Evolutionary conservation across 352 stramenopile species (phyloP).

Genomic region (Phytopythium montanum): DNA sequence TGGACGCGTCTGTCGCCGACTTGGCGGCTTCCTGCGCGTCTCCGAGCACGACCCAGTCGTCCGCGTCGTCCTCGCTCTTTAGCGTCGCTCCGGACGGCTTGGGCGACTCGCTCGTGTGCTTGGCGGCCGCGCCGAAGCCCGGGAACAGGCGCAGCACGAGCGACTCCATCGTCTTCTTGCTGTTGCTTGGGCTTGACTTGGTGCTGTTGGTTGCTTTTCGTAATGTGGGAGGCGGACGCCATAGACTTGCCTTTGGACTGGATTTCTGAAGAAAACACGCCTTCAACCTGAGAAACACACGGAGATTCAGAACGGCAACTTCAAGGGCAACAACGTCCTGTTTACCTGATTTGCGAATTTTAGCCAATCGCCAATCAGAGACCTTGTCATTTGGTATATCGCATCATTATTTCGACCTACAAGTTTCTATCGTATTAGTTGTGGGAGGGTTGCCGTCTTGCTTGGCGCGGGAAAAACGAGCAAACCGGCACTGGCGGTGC

Average conservation of each 20-base stretch:
- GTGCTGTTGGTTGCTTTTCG: neutral
- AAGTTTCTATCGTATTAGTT: neutral
- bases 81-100: constrained; percentile 22
- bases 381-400: neutral
- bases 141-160: constrained; percentile 33
- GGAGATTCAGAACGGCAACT: neutral
- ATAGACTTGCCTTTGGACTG: neutral
- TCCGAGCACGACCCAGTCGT: constrained; percentile 46
- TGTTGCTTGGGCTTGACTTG: neutral
- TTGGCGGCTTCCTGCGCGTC: constrained; percentile 15
- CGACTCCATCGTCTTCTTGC: constrained; percentile 27
- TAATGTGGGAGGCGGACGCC: neutral
- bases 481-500: neutral
- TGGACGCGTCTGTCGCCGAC: constrained; percentile 12
- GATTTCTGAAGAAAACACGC: neutral
- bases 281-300: constrained; percentile 9
- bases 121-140: constrained; percentile 1
- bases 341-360: neutral
- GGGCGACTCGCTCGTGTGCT: constrained; percentile 6
- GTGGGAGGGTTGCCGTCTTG: neutral
- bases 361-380: neutral
- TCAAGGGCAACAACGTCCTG: neutral
- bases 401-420: too few species aligned
- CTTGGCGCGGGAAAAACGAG: constrained; percentile 3
- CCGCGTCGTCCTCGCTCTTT: constrained; percentile 35